Conservation (phyloP, 1,139 yeast genomes). For the Arxiozyma heterogenica region DNA sequence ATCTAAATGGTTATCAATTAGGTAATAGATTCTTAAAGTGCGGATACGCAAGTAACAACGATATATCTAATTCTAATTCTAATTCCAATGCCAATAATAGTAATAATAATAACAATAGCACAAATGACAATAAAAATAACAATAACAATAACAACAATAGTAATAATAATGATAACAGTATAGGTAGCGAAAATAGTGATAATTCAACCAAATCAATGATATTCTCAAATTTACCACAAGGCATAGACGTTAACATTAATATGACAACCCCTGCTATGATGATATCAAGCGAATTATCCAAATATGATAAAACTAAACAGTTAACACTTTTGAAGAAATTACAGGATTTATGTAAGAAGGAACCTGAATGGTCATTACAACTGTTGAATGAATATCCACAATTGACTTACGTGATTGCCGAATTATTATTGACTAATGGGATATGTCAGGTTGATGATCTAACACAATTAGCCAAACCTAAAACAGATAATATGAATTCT, state of each 20-base stretch:
- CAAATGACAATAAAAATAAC: slow-evolving; percentile 9
- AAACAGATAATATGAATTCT: slow-evolving; percentile 4
- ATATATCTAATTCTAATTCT: slow-evolving; percentile 10
- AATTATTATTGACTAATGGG: slow-evolving; percentile 49
- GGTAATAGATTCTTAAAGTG: slow-evolving; percentile 70
- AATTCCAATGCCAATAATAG: slow-evolving; percentile 4
- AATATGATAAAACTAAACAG: slow-evolving; percentile 34
- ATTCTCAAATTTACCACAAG: slow-evolving; percentile 38
- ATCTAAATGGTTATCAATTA: slow-evolving; percentile 68
- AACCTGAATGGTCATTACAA: slow-evolving; percentile 55
- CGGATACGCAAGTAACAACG: slow-evolving; percentile 43
- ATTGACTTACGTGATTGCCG: slow-evolving; percentile 72
- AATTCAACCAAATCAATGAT: slow-evolving; percentile 5
- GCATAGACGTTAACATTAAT: slow-evolving; percentile 54
- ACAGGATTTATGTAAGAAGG: slow-evolving; percentile 50
- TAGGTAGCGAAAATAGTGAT: slow-evolving; percentile 5
- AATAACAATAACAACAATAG: slow-evolving; percentile 10
- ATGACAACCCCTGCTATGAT: slow-evolving; percentile 46
- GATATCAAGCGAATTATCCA: slow-evolving; percentile 49
- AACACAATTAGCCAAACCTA: slow-evolving; percentile 21
- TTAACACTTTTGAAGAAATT: slow-evolving; percentile 44
- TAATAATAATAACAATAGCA: neutral
- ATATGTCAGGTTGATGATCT: slow-evolving; percentile 29
- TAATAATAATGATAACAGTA: slow-evolving; percentile 10
- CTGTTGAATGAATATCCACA: slow-evolving; percentile 69